Evolutionary conservation across 1,284 basidiomycete genomes (phyloP), one percentile per base, ranked within the genome.

Genomic region (Leucoagaricus sp.): DNA sequence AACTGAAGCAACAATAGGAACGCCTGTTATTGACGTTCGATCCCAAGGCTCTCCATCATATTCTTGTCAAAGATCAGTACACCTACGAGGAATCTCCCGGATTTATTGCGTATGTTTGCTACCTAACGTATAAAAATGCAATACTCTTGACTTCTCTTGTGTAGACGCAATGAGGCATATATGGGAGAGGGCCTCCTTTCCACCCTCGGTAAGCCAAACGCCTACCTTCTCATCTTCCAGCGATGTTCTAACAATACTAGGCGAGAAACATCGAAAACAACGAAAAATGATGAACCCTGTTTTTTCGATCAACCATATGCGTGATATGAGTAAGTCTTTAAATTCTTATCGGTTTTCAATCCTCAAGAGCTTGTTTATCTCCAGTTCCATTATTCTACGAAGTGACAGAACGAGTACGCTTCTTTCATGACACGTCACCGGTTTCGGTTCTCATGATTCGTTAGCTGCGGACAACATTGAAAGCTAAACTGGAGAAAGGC

Each of bases 251-350:
- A n/a, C n/a, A n/a, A n/a, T n/a, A n/a, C n/a, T n/a, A 73, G 53
- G 61, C 68, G 49, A 71, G 67, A 41, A 50, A 15, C 49, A 50
- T 19, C 28, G 31, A 34, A 56, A 50, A 36, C 54, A 56, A 29
- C 38, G 49, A 38, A 56, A 50, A 50, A 65, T 71, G 64, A 45
- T 73, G n/a, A 72, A 69, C 41, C 71, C 71, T 1, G 69, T 71
- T 2, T 73, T 73, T 48, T 71, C 69, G 0, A 65, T 65, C 38
- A 63, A 64, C 4, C 66, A 72, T 53, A 66, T 73, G 67, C 64
- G 69, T 3, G 60, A 68, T 42, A 70, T 73, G 69, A 49, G 53
- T 55, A n/a, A 17, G 53, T 33, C 25, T 4, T 2, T 1, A 28
- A 23, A 23, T 21, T 15, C 13, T 4, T 21, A 5, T 38, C n/a